Evolutionary conservation across 495 filamentous ascomycete species (phyloP).

Genomic region (Penicillium waksmanii): DNA sequence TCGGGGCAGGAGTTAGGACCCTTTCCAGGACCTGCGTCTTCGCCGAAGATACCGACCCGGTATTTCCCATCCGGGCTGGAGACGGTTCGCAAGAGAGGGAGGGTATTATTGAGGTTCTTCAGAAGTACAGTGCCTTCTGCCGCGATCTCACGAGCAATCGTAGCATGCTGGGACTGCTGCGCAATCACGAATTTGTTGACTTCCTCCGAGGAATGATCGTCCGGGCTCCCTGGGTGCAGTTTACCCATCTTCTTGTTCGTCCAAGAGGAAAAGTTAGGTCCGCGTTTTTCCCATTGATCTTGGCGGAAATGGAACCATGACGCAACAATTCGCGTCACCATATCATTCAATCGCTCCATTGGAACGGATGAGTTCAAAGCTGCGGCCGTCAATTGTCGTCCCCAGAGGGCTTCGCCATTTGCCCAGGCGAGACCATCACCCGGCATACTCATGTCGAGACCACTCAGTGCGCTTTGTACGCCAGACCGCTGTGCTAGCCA

Average conservation of each 20-base stretch:
- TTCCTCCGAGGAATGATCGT: conserved; percentile 53
- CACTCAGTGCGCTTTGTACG: conserved; percentile 77
- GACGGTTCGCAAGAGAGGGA: conserved; percentile 65
- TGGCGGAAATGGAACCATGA: conserved; percentile 91
- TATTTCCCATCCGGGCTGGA: conserved; percentile 46
- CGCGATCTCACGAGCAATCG: conserved; percentile 72
- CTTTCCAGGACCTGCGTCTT: conserved; percentile 71
- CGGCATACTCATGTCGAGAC: conserved; percentile 95
- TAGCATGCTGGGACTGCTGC: conserved; percentile 63
- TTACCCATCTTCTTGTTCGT: conserved; percentile 70
- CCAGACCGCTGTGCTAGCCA: conserved; percentile 90
- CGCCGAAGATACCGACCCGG: conserved; percentile 78
- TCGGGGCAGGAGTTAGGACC: conserved; percentile 80
- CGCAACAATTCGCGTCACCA: conserved; percentile 89
- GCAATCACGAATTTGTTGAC: conserved; percentile 83
- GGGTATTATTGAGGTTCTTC: conserved; percentile 68
- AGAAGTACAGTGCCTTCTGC: conserved; percentile 85
- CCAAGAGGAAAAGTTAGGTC: conserved; percentile 93
- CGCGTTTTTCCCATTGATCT: conserved; percentile 68
- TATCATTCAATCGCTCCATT: conserved; percentile 83
- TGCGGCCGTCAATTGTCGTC: conserved; percentile 72
- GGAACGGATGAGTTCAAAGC: conserved; percentile 85
- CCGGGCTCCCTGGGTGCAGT: conserved; percentile 65
- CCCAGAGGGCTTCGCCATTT: conserved; percentile 81
- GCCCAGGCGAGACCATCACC: conserved; percentile 82